Base-by-base conservation (phyloP, 371 early-diverging fungal species). In the Rhizomucor pusillus region DNA sequence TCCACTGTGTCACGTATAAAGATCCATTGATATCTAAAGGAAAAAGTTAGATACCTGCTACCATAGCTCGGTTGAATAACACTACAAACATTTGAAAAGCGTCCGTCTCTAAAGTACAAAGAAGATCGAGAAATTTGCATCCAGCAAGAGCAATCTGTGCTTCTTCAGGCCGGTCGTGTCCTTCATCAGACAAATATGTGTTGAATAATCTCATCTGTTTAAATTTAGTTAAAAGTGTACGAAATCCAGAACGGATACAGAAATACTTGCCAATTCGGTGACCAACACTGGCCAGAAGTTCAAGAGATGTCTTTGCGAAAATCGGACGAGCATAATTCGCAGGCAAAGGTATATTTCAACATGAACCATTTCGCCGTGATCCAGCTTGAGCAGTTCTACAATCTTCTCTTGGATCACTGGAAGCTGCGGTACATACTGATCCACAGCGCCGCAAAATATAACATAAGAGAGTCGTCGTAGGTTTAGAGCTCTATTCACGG, bases 201-300 rank as follows among this genome's bases (percentile, higher is more conserved):
- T 71, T 71, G 55, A 82, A 89, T 3, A 86, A 56, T 33, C 85
- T 77, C 67, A 86, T 81, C 47, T 56, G 35, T 19, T 18, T n/a
- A 18, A 12, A 9, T 3, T n/a, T 41, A 5, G 13, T 48, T 54
- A 14, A n/a, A n/a, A n/a, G n/a, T n/a, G n/a, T n/a, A n/a, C n/a
- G n/a, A 20, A 4, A 2, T 19, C 44, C 19, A n/a, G n/a, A 44
- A 44, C 44, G 1, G 10, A 1, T 9, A 25, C 5, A 47, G 6
- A 2, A 20, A 18, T 16, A 45, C 66, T 69, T 79, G 91, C 88
- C 64, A 93, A 69, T 59, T 96, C 97, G 1, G 94, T 91, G 16
- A 94, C 69, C 5, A 96, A 62, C 24, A 92, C 87, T 1, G 97
- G 95, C 93, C 92, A 93, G 57, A 96, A 89, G 60, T 88, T 92